These are phyloP conservation scores for Colletotrichum sp. DNA, from an alignment of 2,329 filamentous ascomycete genomes.

Conservation along the genomic window DNA sequence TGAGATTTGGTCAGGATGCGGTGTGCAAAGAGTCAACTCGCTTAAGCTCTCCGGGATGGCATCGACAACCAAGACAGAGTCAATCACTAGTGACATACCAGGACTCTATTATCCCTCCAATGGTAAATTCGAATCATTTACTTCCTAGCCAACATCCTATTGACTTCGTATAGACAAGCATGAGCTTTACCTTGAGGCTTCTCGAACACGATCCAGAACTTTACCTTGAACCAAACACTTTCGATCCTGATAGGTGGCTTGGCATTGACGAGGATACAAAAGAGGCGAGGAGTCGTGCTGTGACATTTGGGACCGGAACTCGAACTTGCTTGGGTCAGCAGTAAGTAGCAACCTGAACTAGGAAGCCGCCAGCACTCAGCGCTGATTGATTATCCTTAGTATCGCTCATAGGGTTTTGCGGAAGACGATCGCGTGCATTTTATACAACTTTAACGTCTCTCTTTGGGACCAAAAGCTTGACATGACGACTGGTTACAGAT, in stretches of 20 bases:
- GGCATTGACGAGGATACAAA: neutral
- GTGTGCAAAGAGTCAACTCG: constrained; percentile 22
- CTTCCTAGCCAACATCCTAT: too few relatives aligned
- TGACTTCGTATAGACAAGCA: constrained; percentile 1
- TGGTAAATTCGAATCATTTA: neutral
- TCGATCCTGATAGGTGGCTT: constrained; percentile 22
- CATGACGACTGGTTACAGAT: neutral
- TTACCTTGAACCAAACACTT: constrained; percentile 10
- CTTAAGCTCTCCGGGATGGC: constrained; percentile 22
- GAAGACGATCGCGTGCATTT: constrained; percentile 14
- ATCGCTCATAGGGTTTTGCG: constrained; percentile 22
- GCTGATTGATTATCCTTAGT: neutral
- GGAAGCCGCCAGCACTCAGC: rapidly evolving
- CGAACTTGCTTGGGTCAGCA: constrained; percentile 24
- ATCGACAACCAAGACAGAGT: constrained; percentile 22
- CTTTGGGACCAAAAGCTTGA: constrained; percentile 8
- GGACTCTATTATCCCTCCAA: constrained; percentile 5
- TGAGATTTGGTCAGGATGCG: constrained; percentile 12
- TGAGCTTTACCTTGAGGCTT: constrained; percentile 20
- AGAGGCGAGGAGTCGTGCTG: neutral
- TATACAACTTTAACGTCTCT: constrained; percentile 23
- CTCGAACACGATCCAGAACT: constrained; percentile 17
- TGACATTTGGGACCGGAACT: constrained; percentile 21
- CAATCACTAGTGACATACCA: neutral
- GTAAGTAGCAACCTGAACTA: neutral